phyloP scores from a whole-genome alignment of 345 rosid species.

The Eutrema heterophyllum region DNA sequence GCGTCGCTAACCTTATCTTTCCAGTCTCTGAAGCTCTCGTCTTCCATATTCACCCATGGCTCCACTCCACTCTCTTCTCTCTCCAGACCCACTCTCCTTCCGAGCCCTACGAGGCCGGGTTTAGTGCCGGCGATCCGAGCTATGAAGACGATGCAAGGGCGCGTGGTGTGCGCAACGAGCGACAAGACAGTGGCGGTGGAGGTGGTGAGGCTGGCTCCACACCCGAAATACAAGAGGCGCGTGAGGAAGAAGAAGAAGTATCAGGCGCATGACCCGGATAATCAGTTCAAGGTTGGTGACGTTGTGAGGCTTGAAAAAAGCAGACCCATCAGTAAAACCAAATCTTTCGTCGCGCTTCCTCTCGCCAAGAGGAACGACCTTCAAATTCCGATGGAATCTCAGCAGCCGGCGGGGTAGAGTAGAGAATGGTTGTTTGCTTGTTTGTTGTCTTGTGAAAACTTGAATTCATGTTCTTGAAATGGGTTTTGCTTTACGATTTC shows the following conservation, averaged over 20 bases:
- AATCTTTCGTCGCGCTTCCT: slow-evolving; percentile 60
- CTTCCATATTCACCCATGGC: slow-evolving; percentile 57
- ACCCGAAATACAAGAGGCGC: slow-evolving; percentile 86
- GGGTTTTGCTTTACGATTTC: neutral
- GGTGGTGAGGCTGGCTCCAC: slow-evolving; percentile 64
- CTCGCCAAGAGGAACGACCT: slow-evolving; percentile 42
- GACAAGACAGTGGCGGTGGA: slow-evolving; percentile 90
- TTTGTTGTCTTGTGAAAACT: neutral
- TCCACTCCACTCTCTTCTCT: slow-evolving; percentile 43
- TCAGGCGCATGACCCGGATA: slow-evolving; percentile 92
- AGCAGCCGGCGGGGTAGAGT: slow-evolving; percentile 31
- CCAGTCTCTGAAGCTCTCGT: slow-evolving; percentile 39
- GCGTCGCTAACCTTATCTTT: slow-evolving; percentile 39
- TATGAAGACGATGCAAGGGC: slow-evolving; percentile 70
- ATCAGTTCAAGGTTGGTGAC: slow-evolving; percentile 74
- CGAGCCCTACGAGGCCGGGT: slow-evolving; percentile 6
- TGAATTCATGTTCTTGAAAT: neutral
- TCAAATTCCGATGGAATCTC: slow-evolving; percentile 64
- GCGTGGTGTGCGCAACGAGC: slow-evolving; percentile 70
- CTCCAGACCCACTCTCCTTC: slow-evolving; percentile 39
- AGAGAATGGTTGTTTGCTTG: neutral
- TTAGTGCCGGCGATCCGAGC: slow-evolving; percentile 56
- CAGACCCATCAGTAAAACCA: slow-evolving; percentile 85
- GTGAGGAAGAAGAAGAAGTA: slow-evolving; percentile 87
- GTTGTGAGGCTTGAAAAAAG: slow-evolving; percentile 60